Base-by-base conservation (phyloP, 371 early-diverging fungal species). In the Mucor racemosus region DNA sequence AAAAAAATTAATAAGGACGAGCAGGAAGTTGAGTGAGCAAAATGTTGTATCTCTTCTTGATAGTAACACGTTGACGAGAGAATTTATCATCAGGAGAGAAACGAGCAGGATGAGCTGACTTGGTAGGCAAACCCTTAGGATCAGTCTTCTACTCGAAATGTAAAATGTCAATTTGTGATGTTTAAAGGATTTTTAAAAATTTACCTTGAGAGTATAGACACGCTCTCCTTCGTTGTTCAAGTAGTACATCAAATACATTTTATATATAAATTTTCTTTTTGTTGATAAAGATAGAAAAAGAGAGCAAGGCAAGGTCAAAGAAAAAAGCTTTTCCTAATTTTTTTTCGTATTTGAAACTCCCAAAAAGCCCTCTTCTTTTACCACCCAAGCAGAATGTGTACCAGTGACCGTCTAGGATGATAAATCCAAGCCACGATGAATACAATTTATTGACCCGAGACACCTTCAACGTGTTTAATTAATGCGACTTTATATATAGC, bases 61-160 rank as follows among this genome's bases (percentile, higher is more conserved):
- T 88, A n/a, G 95, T 95, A 46, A 98, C 94, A 66, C 99, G 91
- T 77, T 98, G 97, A 68, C 97, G 93, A 67, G 97, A 97, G 89
- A 89, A 98, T 85, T 98, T 97, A 90, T 98, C 99, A 78, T 98
- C 98, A 58, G 99, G 99, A 33, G 97, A 97, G 87, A 98, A 98
- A 63, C 98, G 93, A 21, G 98, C 93, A 39, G 99, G 99, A 77
- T 98, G 99, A 58, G 99, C 99, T 41, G 96, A 94, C 76, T 93
- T 93, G 66, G 98, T 98, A 65, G 92, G 86, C 65, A 81, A 74
- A 58, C 97, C 97, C 41, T 73, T 81, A 19, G 90, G 84, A 67
- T 92, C 88, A 50, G 85, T 76, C 86, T 96, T 98, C 98, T 96
- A 76, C 34, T 68, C 48, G 26, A 55, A 64, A 71, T 14, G 10